Evolutionary conservation across 2,329 filamentous ascomycete species (phyloP).

Genomic region (Hymenoscyphus occultus): DNA sequence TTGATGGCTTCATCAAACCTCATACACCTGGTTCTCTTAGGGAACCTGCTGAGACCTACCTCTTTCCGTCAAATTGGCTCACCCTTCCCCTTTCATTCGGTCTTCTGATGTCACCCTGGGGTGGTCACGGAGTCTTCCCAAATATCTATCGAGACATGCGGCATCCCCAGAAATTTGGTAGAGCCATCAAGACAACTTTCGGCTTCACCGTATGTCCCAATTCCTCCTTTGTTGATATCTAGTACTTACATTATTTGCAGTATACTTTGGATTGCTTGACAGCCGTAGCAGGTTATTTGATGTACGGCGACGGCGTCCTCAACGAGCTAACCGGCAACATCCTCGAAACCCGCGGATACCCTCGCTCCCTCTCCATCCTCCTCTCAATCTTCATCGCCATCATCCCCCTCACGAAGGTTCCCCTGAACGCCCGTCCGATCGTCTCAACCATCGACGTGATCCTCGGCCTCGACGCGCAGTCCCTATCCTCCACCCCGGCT

Average conservation of each 20-base stretch:
- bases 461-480: slow-evolving; percentile 55
- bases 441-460: slow-evolving; percentile 81
- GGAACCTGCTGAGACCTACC: slow-evolving; percentile 73
- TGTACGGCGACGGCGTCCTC: slow-evolving; percentile 88
- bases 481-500: slow-evolving; percentile 45
- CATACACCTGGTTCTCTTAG: slow-evolving; percentile 77
- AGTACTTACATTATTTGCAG: slow-evolving; percentile 38
- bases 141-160: slow-evolving; percentile 79
- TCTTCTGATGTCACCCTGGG: slow-evolving; percentile 80
- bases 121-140: slow-evolving; percentile 68
- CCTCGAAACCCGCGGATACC: slow-evolving; percentile 70
- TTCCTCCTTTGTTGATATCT: neutral
- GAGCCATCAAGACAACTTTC: slow-evolving; percentile 77
- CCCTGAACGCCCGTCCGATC: slow-evolving; percentile 83
- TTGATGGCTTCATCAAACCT: slow-evolving; percentile 83
- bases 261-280: slow-evolving; percentile 79
- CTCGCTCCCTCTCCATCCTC: slow-evolving; percentile 67
- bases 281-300: slow-evolving; percentile 79
- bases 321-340: slow-evolving; percentile 93
- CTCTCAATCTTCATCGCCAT: slow-evolving; percentile 86
- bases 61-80: slow-evolving; percentile 80
- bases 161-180: slow-evolving; percentile 65
- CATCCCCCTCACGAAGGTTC: slow-evolving; percentile 94
- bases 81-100: slow-evolving; percentile 86
- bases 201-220: slow-evolving; percentile 66